Percentiles rank a stretch among this genome's conserved stretches.
phyloP scores from a whole-genome alignment of 1,139 yeast genomes.

The Kluyveromyces sp. region DNA sequence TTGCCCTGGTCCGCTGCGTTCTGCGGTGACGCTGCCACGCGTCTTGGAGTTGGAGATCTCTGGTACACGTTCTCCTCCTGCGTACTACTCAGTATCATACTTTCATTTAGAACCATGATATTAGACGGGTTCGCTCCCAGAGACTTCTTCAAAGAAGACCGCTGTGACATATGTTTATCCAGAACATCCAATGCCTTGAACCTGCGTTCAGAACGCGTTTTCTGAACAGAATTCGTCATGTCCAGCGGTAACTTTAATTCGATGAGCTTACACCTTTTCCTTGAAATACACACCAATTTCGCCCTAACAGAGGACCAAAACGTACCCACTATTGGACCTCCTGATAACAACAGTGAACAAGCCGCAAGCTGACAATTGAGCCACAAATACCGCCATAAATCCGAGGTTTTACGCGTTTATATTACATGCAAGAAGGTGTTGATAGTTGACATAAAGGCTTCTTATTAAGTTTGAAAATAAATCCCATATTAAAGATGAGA shows the following conservation, averaged over 20 bases:
- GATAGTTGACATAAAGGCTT: too few relatives aligned
- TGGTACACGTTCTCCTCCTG: constrained; percentile 4
- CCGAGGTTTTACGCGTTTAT: too few relatives aligned
- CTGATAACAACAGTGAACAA: too few relatives aligned
- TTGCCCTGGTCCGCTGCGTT: neutral
- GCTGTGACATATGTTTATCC: constrained; percentile 20
- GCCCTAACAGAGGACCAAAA: too few relatives aligned
- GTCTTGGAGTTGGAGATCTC: constrained; percentile 8
- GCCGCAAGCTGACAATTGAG: too few relatives aligned
- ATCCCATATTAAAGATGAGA: too few relatives aligned
- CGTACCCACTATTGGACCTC: too few relatives aligned
- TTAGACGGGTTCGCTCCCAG: constrained; percentile 6
- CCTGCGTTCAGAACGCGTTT: constrained; percentile 8
- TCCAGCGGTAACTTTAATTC: neutral
- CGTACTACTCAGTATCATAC: neutral
- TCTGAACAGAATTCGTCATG: constrained; percentile 1
- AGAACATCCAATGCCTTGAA: constrained; percentile 22
- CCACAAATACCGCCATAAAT: too few relatives aligned
- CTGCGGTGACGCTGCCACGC: neutral
- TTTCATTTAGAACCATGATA: constrained; percentile 1
- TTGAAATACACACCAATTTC: too few relatives aligned
- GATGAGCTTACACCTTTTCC: neutral
- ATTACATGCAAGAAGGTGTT: too few relatives aligned
- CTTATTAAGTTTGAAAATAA: too few relatives aligned
- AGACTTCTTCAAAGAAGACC: constrained; percentile 9